Evolutionary conservation across 495 filamentous ascomycete genomes (phyloP), one percentile per base, ranked within the genome.

Genomic region (Aspergillus mulundensis): DNA sequence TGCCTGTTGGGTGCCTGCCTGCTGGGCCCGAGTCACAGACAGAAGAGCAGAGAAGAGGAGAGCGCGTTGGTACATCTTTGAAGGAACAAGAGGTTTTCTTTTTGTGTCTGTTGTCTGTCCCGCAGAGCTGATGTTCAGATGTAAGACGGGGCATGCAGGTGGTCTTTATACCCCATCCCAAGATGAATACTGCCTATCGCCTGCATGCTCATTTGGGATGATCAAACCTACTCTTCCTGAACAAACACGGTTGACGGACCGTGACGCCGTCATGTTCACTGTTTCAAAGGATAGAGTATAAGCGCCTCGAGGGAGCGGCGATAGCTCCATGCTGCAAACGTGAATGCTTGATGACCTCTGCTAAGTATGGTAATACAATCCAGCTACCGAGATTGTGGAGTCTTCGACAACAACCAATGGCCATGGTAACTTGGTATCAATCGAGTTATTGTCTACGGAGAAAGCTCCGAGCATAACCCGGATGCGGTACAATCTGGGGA

Each of bases 1-100:
- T 7, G 74, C 56, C 25, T 70, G 73, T 60, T 76, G 53, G 11
- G 69, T 79, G 66, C 83, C 84, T 50, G 71, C 78, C 66, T 83
- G 78, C 70, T 88, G 85, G 62, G 71, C 72, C 41, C 53, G 54
- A 30, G 60, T 60, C 19, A 58, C 60, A 20, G 57, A 50, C 54
- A 65, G 32, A 30, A 75, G 58, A 41, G 67, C 62, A 50, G 72
- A 65, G 59, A 72, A 69, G 57, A 72, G 60, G 40, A 70, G 55
- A 19, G 64, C 65, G 44, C 68, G 66, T 63, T 71, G 68, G 60
- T 67, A 56, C 69, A 74, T 74, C 53, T 53, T 63, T 34, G 52
- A 52, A 59, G 52, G n/a, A 54, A 45, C 60, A 45, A 38, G 28
- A 39, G 50, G 38, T 16, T 11, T 51, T 1, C 7, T 18, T 52